Percentiles rank a stretch among this genome's conserved stretches.
Evolutionary conservation across 805 yeast species (phyloP).

Genomic region (Grigorovia yakushimaensis): DNA sequence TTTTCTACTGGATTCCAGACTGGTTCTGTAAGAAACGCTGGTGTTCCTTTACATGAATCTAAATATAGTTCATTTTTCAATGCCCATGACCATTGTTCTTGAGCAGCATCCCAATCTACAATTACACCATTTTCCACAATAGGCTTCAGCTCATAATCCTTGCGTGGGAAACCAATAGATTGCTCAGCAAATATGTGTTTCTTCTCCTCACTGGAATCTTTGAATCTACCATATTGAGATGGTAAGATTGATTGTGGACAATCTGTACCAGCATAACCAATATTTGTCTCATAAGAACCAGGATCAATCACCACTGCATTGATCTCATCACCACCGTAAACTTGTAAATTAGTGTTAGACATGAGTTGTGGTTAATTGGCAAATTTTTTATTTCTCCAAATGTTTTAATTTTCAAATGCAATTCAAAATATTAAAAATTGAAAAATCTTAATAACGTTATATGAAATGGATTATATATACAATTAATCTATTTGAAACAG

Average conservation of each 20-base stretch:
- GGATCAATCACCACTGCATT: constrained; percentile 88
- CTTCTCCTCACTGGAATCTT: constrained; percentile 12
- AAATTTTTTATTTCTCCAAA: neutral
- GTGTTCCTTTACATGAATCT: constrained; percentile 34
- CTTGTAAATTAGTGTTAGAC: constrained; percentile 38
- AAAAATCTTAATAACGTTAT: neutral
- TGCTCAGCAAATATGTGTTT: constrained; percentile 30
- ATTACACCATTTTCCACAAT: constrained; percentile 52
- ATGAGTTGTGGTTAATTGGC: constrained; percentile 7
- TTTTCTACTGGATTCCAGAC: constrained; percentile 68
- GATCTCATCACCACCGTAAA: constrained; percentile 65
- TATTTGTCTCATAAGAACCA: constrained; percentile 73
- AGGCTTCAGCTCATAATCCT: constrained; percentile 43
- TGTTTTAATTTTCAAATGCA: too few species aligned
- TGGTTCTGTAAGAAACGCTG: constrained; percentile 77
- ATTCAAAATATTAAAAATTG: neutral
- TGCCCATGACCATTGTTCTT: constrained; percentile 60
- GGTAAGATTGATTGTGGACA: constrained; percentile 70
- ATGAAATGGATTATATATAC: neutral
- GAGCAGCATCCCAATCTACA: constrained; percentile 81
- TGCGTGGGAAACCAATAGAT: constrained; percentile 42
- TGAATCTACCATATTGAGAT: constrained; percentile 44
- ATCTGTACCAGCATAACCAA: constrained; percentile 91
- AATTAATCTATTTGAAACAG: neutral
- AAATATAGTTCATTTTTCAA: constrained; percentile 43